A percentile compares a stretch with the other conserved stretches of the same genome.
These are phyloP conservation scores for Somion occarium DNA, from an alignment of 1,284 basidiomycete species.

Conservation along the genomic window DNA sequence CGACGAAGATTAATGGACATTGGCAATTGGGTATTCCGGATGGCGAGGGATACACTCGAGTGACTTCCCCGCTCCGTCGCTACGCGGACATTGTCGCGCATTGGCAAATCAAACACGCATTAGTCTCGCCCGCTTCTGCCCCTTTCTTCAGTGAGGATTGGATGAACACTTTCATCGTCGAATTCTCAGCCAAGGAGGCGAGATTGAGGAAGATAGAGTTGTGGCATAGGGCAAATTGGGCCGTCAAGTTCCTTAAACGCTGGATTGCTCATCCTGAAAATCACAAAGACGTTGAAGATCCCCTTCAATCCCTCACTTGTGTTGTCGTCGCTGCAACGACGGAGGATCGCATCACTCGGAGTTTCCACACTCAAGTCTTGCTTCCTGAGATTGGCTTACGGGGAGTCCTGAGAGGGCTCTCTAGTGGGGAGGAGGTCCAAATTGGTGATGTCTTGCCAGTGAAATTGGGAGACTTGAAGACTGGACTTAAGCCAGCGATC, in stretches of 20 bases:
- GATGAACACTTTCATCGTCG: conserved; percentile 27
- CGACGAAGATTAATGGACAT: conserved; percentile 57
- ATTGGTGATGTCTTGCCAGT: neutral
- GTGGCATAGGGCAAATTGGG: conserved; percentile 29
- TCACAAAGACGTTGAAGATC: conserved; percentile 23
- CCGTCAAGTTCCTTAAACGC: conserved; percentile 27
- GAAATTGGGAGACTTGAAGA: neutral
- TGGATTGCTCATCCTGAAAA: conserved; percentile 24
- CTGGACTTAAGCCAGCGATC: neutral
- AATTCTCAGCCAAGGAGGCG: conserved; percentile 23
- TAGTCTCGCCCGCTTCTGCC: conserved; percentile 41
- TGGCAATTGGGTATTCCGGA: conserved; percentile 66
- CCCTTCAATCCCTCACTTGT: conserved; percentile 26
- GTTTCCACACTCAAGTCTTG: conserved; percentile 9
- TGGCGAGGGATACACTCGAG: conserved; percentile 76
- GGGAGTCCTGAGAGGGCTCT: conserved; percentile 6
- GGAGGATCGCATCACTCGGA: conserved; percentile 2
- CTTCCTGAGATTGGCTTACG: conserved; percentile 17
- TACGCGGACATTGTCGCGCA: conserved; percentile 84
- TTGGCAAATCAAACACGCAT: conserved; percentile 89
- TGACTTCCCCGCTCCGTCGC: conserved; percentile 86
- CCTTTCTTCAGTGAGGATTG: conserved; percentile 40
- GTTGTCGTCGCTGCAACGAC: conserved; percentile 6
- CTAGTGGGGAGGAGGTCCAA: neutral
- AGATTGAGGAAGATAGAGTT: conserved; percentile 28